Conservation (phyloP, 768 basidiomycete species). For the Collybia sp. region DNA sequence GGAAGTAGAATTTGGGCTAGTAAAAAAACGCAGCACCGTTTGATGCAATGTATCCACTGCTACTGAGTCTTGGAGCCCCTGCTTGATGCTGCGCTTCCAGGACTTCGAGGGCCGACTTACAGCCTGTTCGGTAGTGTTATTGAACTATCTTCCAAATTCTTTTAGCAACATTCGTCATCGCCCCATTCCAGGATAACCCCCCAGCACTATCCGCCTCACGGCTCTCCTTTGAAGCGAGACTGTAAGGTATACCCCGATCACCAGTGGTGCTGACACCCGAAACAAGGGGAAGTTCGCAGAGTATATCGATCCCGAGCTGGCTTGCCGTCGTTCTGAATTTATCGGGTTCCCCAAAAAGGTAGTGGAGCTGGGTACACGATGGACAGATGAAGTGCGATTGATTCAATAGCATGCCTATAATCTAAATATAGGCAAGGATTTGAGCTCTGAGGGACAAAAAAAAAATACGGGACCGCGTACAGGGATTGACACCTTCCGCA, state of each 20-base stretch:
- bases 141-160: conserved; percentile 9
- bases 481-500: conserved; percentile 83
- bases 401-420: conserved; percentile 84
- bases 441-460: neutral
- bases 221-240: conserved; percentile 7
- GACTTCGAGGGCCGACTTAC: no score
- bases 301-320: conserved; percentile 53
- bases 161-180: conserved; percentile 11
- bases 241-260: conserved; percentile 49
- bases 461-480: conserved; percentile 39
- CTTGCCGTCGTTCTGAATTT: conserved; percentile 56
- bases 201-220: conserved; percentile 9
- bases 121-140: no score
- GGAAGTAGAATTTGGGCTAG: no score
- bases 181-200: conserved; percentile 10
- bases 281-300: conserved; percentile 82
- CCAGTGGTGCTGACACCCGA: conserved; percentile 67
- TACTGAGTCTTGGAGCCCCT: no score
- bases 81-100: no score
- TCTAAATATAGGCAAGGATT: conserved; percentile 37
- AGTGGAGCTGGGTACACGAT: conserved; percentile 57
- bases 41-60: no score
- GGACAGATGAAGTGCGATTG: conserved; percentile 82
- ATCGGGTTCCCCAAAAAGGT: conserved; percentile 68
- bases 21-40: no score